Evolutionary conservation across 768 basidiomycete species (phyloP), one percentile per base, ranked within the genome.

Genomic region (Lactifluus piperatus): DNA sequence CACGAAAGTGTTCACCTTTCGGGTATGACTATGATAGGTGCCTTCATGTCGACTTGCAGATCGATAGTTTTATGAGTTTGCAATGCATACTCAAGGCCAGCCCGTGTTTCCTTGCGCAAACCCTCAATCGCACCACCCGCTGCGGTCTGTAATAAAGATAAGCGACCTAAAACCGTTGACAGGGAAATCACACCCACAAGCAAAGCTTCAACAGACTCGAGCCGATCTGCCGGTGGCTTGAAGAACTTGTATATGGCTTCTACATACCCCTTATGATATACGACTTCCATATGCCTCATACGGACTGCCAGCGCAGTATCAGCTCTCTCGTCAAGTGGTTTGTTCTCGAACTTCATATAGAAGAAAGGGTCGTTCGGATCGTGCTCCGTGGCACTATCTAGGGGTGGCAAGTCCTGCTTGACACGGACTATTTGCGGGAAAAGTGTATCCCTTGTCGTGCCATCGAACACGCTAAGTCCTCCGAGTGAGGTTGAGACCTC

Each of bases 31-130:
- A 99, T 97, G 65, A 99, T 83, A 5, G 97, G 97, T 0, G 97
- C 93, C 66, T 95, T 91, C 78, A 99, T 80, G 67, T 99, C 94
- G 74, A 99, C 82, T 64, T 91, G 89, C n/a, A 99, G 77, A 69
- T 98, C 94, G 45, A 98, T 77, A 1, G 97, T 98, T 77, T 93
- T 95, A 77, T 97, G 94, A 16, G 83, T 85, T 70, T 94, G 86
- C 49, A 99, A 73, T 0, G 95, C 95, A 72, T 88, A 88, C 74
- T 98, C 95, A 54, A 99, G 76, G 16, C 97, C 93, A 0, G 91
- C 91, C 54, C 97, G 76, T 7, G 97, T 98, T 68, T 97, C 94
- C 68, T 93, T 93, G 57, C 94, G 80, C 26, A 99, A 74, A 5
- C 91, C 94, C 68, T 98, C 95, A 2, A 99, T 76, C 0, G 94